Base-by-base conservation (phyloP, 2,329 filamentous ascomycete species). In the Epichloe amarillans region DNA sequence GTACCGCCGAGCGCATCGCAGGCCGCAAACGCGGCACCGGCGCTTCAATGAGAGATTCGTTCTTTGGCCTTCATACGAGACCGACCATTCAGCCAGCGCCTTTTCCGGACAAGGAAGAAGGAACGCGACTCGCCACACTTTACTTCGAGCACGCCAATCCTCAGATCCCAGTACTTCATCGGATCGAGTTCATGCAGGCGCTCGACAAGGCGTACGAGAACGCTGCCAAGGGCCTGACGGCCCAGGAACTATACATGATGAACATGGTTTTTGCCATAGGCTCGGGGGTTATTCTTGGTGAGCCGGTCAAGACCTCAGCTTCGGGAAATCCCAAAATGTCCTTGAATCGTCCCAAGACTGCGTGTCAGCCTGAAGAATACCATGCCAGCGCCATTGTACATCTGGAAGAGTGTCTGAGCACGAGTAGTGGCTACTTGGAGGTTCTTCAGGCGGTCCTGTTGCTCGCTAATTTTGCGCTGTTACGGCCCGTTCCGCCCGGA, bases 211-310 rank as follows among this genome's bases (percentile, higher is more conserved):
- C 88, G 0, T 96, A 95, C 65, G 74, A 79, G 4, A 77, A 79
- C 0, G 79, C 84, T 19, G 75, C 79, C 45, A 78, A 80, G 52
- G 75, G 79, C 49, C 77, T 85, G 26, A 86, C 84, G 2, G 79
- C 88, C 4, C 77, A 85, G 50, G 89, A 95, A 66, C 75, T 93
- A n/a, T 97, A 96, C 68, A 80, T 94, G 70, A 74, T 97, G 55
- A 96, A 96, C 66, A 96, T 97, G 68, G 90, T 97, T 23, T 95
- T 95, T 69, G 91, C 91, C 14, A 96, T 97, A 60, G 93, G 93
- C 6, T 86, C 87, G 17, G 91, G 89, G 17, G 95, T 96, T 59
- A 95, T 96, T 56, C 82, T 95, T 58, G 86, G 77, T 55, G 72
- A 84, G 66, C 70, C 71, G 60, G 60, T 78, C 66, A 65, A 78